A percentile compares a stretch with the other conserved stretches of the same genome.
Evolutionary conservation across 1,284 basidiomycete genomes (phyloP).

Genomic region (Cryptococcus sp.): DNA sequence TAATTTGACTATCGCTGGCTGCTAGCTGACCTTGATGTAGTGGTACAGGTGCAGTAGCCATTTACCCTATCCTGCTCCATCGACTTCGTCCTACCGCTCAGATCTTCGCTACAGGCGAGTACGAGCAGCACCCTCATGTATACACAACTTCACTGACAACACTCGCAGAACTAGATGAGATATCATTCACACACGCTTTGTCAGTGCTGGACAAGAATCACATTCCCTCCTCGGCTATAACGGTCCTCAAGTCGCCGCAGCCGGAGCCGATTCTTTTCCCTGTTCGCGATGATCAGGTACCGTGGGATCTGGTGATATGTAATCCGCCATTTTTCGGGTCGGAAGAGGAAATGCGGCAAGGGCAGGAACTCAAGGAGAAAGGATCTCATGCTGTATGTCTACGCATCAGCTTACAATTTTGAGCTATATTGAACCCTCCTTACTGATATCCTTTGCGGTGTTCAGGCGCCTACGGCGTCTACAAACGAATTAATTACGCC

Average conservation of each 20-base stretch:
- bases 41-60: slow-evolving; percentile 85
- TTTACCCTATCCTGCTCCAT: slow-evolving; percentile 81
- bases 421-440: background rate
- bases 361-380: slow-evolving; percentile 64
- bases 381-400: slow-evolving; percentile 65
- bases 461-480: slow-evolving; percentile 76
- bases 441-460: background rate
- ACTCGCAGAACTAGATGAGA: slow-evolving; percentile 65
- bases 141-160: background rate
- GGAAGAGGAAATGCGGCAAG: slow-evolving; percentile 64
- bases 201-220: slow-evolving; percentile 62
- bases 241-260: slow-evolving; percentile 53
- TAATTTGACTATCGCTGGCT: slow-evolving; percentile 16
- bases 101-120: slow-evolving; percentile 71
- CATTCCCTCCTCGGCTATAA: slow-evolving; percentile 56
- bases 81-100: slow-evolving; percentile 60
- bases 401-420: background rate
- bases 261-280: slow-evolving; percentile 60
- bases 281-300: slow-evolving; percentile 38
- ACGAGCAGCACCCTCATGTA: background rate
- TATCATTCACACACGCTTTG: slow-evolving; percentile 61
- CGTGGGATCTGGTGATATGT: slow-evolving; percentile 71
- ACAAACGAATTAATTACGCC: slow-evolving; percentile 79
- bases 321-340: slow-evolving; percentile 92
- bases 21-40: slow-evolving; percentile 53